Conservation (phyloP, 2,329 filamentous ascomycete species). For the Diaporthe helianthi region DNA sequence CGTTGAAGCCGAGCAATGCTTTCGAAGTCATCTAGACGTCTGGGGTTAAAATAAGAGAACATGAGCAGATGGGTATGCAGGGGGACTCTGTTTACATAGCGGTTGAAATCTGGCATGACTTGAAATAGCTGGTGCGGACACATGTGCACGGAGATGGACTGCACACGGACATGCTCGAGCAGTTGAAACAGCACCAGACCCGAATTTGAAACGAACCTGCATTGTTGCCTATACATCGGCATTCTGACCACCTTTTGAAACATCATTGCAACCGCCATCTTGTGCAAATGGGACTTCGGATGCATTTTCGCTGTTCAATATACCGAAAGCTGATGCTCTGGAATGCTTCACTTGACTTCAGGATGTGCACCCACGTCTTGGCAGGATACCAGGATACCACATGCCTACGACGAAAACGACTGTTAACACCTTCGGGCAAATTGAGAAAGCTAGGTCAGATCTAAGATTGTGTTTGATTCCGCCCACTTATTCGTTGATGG, state of each 20-base stretch:
- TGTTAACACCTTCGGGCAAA: background rate
- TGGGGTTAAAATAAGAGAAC: background rate
- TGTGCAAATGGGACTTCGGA: background rate
- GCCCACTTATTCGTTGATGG: background rate
- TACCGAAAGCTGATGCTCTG: background rate
- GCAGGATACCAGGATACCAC: background rate
- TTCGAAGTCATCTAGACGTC: constrained; percentile 3
- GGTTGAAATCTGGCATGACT: background rate
- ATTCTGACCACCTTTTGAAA: constrained; percentile 7
- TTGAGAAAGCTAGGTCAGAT: background rate
- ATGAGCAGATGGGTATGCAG: background rate
- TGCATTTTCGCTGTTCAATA: background rate
- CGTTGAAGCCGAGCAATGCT: constrained; percentile 19
- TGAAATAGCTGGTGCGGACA: background rate
- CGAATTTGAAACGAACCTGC: constrained; percentile 15
- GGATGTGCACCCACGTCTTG: too few relatives aligned
- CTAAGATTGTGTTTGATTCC: background rate
- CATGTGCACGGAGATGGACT: background rate
- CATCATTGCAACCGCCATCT: constrained; percentile 9
- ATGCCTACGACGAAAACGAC: background rate
- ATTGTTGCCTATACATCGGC: background rate
- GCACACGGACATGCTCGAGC: background rate
- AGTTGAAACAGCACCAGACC: constrained; percentile 13
- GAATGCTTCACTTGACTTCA: background rate
- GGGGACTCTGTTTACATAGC: too few relatives aligned